These are phyloP conservation scores for Martiniozyma asiatica DNA, from an alignment of 1,139 yeast genomes.

Conservation along the genomic window DNA sequence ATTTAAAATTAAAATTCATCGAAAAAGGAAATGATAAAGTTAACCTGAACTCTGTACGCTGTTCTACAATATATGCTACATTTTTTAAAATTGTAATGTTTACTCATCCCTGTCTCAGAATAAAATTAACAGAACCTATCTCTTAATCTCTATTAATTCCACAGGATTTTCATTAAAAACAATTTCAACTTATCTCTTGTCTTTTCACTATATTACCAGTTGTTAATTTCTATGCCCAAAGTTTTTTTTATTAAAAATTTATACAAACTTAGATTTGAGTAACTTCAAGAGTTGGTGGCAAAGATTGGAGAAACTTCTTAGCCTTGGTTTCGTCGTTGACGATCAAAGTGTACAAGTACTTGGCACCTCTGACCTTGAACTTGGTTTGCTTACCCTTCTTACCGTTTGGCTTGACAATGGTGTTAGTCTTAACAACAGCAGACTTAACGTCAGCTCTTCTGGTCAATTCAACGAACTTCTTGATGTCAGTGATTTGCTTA, in stretches of 20 bases:
- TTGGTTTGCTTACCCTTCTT: slow-evolving; percentile 87
- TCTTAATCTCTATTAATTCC: no score
- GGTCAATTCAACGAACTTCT: slow-evolving; percentile 95
- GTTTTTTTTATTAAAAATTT: slow-evolving; percentile 1
- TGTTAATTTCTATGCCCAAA: no score
- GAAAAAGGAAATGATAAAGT: no score
- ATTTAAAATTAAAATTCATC: no score
- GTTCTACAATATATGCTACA: no score
- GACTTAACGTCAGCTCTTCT: slow-evolving; percentile 93
- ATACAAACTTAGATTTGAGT: slow-evolving; percentile 18
- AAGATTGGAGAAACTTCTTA: slow-evolving; percentile 94
- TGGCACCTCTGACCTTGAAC: slow-evolving; percentile 98
- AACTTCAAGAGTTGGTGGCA: slow-evolving; percentile 78
- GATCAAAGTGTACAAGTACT: slow-evolving; percentile 88
- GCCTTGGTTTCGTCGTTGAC: slow-evolving; percentile 97
- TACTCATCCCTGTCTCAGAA: no score
- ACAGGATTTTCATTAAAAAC: no score
- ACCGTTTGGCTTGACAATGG: slow-evolving; percentile 77
- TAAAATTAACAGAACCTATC: no score
- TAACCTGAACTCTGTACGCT: no score
- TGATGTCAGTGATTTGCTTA: slow-evolving; percentile 88
- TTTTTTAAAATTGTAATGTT: no score
- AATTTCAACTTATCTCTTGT: no score
- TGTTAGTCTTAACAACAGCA: slow-evolving; percentile 85
- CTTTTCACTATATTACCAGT: no score